A percentile compares a stretch with the other conserved stretches of the same genome.
Evolutionary conservation across 768 basidiomycete species (phyloP).

Genomic region (Trametes cinnabarina): DNA sequence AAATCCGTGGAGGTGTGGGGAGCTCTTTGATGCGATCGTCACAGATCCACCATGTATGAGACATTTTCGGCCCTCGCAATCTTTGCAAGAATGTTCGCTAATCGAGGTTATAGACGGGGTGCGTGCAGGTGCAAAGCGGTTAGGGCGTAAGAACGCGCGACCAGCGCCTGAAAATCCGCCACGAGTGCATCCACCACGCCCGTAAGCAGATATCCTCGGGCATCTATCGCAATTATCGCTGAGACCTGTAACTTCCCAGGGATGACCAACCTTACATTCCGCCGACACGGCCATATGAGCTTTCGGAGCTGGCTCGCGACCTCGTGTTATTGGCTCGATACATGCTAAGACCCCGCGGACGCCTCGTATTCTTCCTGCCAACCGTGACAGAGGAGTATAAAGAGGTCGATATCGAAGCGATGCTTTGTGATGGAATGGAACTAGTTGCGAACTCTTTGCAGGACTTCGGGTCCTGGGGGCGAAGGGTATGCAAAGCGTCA

Average conservation of each 20-base stretch:
- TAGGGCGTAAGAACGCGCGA: slow-evolving; percentile 61
- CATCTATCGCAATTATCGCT: background rate
- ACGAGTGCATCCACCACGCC: slow-evolving; percentile 24
- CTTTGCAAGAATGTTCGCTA: background rate
- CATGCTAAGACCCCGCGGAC: slow-evolving; percentile 78
- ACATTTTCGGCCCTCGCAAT: background rate
- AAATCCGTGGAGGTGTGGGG: slow-evolving; percentile 86
- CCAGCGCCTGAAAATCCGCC: slow-evolving; percentile 35
- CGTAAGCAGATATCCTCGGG: slow-evolving; percentile 37
- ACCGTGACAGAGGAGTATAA: slow-evolving; percentile 91
- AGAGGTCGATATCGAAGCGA: slow-evolving; percentile 75
- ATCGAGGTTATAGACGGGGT: slow-evolving; percentile 75
- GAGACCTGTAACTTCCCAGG: slow-evolving; percentile 25
- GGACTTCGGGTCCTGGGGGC: slow-evolving; percentile 93
- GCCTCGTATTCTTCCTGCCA: slow-evolving; percentile 94
- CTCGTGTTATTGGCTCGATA: slow-evolving; percentile 81
- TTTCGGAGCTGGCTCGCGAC: slow-evolving; percentile 78
- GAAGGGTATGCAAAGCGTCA: slow-evolving; percentile 58
- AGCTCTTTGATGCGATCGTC: slow-evolving; percentile 89
- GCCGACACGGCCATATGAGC: slow-evolving; percentile 89
- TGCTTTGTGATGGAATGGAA: slow-evolving; percentile 86
- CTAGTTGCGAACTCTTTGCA: slow-evolving; percentile 87
- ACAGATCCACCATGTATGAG: slow-evolving; percentile 90
- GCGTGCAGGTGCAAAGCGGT: slow-evolving; percentile 79
- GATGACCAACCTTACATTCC: slow-evolving; percentile 77